A percentile compares a stretch with the other conserved stretches of the same genome.
These are phyloP conservation scores for Lathyrus tuberosus DNA, from an alignment of 306 rosid genomes.

Conservation along the genomic window DNA sequence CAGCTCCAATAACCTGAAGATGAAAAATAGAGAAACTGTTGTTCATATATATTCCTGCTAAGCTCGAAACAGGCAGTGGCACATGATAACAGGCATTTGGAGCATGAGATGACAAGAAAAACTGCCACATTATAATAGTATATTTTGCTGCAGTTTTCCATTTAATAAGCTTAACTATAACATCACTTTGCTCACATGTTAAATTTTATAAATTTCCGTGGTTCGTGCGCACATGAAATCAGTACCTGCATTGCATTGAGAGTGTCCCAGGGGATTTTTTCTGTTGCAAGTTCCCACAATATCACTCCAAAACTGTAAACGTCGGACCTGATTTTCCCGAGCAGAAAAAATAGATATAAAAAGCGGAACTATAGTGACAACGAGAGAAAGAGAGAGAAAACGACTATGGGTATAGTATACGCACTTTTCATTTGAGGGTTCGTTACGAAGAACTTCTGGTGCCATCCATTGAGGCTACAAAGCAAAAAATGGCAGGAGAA, in stretches of 20 bases:
- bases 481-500: conserved; percentile 20
- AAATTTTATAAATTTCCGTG: no score
- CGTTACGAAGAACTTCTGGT: conserved; percentile 57
- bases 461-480: conserved; percentile 64
- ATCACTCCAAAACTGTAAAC: conserved; percentile 97
- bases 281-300: conserved; percentile 95
- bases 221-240: conserved; percentile 30
- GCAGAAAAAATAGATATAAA: conserved; percentile 23
- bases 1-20: conserved; percentile 93
- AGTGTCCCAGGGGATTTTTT: conserved; percentile 97
- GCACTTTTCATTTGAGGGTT: conserved; percentile 58
- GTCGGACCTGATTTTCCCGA: conserved; percentile 74
- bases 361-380: conserved; percentile 2
- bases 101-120: no score
- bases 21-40: conserved; percentile 39
- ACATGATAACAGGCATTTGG: not conserved
- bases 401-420: conserved; percentile 37
- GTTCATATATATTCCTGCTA: conserved; percentile 43
- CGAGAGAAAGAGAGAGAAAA: not conserved
- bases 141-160: no score
- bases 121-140: no score
- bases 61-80: not conserved
- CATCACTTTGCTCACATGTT: no score
- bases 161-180: no score
- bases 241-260: conserved; percentile 96